Conservation (phyloP, 2,329 filamentous ascomycete genomes). For the Fusarium sarcochroum region DNA sequence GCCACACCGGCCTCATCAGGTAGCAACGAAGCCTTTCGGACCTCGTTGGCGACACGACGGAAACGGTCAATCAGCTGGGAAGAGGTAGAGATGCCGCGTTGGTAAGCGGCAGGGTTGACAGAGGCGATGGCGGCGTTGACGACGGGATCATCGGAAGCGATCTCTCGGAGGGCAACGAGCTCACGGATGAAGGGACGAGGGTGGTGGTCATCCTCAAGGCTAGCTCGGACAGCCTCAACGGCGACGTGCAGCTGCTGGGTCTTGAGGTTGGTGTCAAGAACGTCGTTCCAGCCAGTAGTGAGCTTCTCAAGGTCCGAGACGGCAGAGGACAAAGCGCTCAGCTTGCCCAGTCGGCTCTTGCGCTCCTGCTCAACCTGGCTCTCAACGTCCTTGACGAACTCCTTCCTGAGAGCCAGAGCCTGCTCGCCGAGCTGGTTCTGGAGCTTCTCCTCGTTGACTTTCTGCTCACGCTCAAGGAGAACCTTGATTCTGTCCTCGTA, state of each 20-base stretch:
- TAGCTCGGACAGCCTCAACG: slow-evolving; percentile 90
- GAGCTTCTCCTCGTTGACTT: slow-evolving; percentile 85
- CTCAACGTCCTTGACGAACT: slow-evolving; percentile 84
- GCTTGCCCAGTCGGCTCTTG: slow-evolving; percentile 85
- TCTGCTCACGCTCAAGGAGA: slow-evolving; percentile 82
- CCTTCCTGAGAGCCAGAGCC: slow-evolving; percentile 87
- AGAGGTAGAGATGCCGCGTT: slow-evolving; percentile 86
- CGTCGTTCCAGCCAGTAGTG: slow-evolving; percentile 89
- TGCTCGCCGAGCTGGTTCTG: slow-evolving; percentile 92
- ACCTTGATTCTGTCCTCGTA: slow-evolving; percentile 86
- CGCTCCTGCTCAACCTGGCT: slow-evolving; percentile 90
- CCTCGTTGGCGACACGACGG: slow-evolving; percentile 90
- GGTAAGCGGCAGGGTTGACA: slow-evolving; percentile 94
- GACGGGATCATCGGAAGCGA: slow-evolving; percentile 85
- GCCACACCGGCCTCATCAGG: slow-evolving; percentile 96
- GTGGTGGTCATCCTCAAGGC: slow-evolving; percentile 78
- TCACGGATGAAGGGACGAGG: slow-evolving; percentile 92
- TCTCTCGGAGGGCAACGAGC: slow-evolving; percentile 93
- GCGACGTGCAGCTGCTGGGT: slow-evolving; percentile 98
- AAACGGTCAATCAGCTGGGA: slow-evolving; percentile 95
- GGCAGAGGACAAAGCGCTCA: slow-evolving; percentile 82
- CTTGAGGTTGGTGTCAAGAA: slow-evolving; percentile 90
- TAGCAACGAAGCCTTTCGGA: slow-evolving; percentile 92
- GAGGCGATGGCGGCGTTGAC: slow-evolving; percentile 96
- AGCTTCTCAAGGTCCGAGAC: slow-evolving; percentile 90